Evolutionary conservation across 192 early-diverging fungal species (phyloP), one percentile per base, ranked within the genome.

Genomic region (Podila horticola): DNA sequence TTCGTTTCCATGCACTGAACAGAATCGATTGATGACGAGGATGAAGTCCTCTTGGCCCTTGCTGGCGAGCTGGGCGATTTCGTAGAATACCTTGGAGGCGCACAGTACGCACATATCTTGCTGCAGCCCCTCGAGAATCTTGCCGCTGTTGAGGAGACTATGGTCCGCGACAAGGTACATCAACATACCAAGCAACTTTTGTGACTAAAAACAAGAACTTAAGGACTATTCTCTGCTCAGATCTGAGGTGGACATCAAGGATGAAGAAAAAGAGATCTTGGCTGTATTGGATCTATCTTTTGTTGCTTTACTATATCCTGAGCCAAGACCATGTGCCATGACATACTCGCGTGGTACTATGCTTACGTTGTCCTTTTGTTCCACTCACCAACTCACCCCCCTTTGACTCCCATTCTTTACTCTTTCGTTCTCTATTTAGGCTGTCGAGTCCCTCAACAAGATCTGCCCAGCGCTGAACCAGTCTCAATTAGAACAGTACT

Each of bases 1-100:
- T 24, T 22, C 12, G 24, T 26, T 24, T 10, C 1, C 52, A 55
- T 55, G 24, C 52, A 8, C n/a, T 55, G 2, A 22, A 48, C 22
- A 97, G 98, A 99, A 87, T 97, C 96, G 17, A 97, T 97, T 75
- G 97, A 99, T 84, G 98, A 99, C 81, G 98, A 99, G 76, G 98
- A 99, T 82, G 98, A 99, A 82, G 92, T 99, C 38, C 82, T 99
- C 66, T 74, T 97, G 24, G 93, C 95, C 48, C 86, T 99, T 48
- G 98, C 97, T 19, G 95, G 97, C 82, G 94, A 98, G 69, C 90
- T 99, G 52, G 97, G 96, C 24, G 86, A 92, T 77, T 96, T 99
- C 85, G 90, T 94, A 62, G 93, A 97, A 72, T 94, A 93, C 71
- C 93, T 99, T 28, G 98, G 98, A 22, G 98, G 98, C 17, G 89